Evolutionary conservation across 345 rosid genomes (phyloP).

Genomic region (Populus euphratica): DNA sequence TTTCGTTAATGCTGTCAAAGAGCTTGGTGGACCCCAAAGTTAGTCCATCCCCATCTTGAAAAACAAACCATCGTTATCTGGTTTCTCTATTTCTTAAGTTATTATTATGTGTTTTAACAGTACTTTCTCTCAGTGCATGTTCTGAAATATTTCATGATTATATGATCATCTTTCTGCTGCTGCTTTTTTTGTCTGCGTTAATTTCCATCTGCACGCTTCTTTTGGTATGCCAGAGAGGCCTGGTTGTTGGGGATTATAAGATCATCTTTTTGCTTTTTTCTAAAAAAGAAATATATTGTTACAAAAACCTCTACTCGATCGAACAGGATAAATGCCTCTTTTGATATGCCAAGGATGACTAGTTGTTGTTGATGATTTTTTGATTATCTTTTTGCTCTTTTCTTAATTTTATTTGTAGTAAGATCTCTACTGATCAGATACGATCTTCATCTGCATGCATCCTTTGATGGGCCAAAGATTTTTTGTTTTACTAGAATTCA

Average conservation of each 20-base stretch:
- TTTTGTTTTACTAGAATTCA: not conserved
- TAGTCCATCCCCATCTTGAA: slow-evolving; percentile 4
- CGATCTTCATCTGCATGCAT: not conserved
- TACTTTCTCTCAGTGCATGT: not conserved
- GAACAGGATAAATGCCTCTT: too few relatives aligned
- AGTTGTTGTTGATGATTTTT: too few relatives aligned
- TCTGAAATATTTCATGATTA: not conserved
- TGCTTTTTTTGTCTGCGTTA: not conserved
- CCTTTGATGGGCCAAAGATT: not conserved
- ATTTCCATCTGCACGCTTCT: too few relatives aligned
- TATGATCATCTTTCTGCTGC: not conserved
- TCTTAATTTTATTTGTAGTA: too few relatives aligned
- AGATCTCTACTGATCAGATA: not conserved
- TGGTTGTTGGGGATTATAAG: too few relatives aligned
- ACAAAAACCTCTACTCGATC: too few relatives aligned
- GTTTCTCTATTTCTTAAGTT: not conserved
- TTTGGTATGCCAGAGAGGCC: too few relatives aligned
- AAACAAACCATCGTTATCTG: not conserved
- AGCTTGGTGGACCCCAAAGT: slow-evolving; percentile 34
- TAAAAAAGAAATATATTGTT: too few relatives aligned
- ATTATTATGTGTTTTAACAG: not conserved
- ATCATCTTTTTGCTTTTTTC: too few relatives aligned
- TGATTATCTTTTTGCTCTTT: too few relatives aligned
- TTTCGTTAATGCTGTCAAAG: slow-evolving; percentile 14
- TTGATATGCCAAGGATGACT: too few relatives aligned